A percentile compares a stretch with the other conserved stretches of the same genome.
phyloP scores from a whole-genome alignment of 768 basidiomycete species.

The Cubamyces lactineus region DNA sequence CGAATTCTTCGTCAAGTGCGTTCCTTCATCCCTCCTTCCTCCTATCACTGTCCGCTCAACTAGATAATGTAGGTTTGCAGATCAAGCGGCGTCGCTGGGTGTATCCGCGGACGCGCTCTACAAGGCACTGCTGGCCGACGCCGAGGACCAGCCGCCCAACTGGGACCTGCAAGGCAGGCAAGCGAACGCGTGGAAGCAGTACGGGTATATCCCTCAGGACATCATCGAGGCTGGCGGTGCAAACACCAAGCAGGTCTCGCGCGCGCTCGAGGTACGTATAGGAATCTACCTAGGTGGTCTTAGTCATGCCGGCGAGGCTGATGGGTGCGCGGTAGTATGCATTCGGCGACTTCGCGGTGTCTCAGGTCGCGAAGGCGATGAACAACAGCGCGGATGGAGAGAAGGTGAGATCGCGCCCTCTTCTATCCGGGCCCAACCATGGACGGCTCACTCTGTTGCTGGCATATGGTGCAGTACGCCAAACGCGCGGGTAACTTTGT shows the following conservation, averaged over 20 bases:
- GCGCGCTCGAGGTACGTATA: constrained; percentile 55
- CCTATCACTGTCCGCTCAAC: no score
- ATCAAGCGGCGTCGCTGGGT: constrained; percentile 49
- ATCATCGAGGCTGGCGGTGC: constrained; percentile 48
- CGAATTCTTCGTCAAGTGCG: constrained; percentile 70
- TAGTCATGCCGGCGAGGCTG: neutral
- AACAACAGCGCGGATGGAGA: constrained; percentile 51
- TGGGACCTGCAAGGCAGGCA: constrained; percentile 69
- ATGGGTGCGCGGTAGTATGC: constrained; percentile 46
- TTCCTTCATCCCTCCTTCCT: no score
- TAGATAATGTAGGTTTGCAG: constrained; percentile 57
- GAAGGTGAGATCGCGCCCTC: constrained; percentile 44
- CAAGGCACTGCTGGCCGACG: constrained; percentile 58
- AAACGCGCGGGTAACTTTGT: constrained; percentile 57
- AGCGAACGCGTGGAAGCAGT: constrained; percentile 56
- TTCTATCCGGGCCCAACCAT: neutral
- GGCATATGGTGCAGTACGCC: constrained; percentile 44
- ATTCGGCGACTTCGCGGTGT: constrained; percentile 65
- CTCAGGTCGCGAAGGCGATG: constrained; percentile 61
- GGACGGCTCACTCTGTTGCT: no score
- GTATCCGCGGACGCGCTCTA: constrained; percentile 57
- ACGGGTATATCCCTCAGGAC: constrained; percentile 42
- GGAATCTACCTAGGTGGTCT: neutral
- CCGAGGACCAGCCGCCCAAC: constrained; percentile 57
- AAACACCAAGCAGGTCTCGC: constrained; percentile 64